These are phyloP conservation scores for Pythium angustatum DNA, from an alignment of 352 stramenopile species.

Conservation along the genomic window DNA sequence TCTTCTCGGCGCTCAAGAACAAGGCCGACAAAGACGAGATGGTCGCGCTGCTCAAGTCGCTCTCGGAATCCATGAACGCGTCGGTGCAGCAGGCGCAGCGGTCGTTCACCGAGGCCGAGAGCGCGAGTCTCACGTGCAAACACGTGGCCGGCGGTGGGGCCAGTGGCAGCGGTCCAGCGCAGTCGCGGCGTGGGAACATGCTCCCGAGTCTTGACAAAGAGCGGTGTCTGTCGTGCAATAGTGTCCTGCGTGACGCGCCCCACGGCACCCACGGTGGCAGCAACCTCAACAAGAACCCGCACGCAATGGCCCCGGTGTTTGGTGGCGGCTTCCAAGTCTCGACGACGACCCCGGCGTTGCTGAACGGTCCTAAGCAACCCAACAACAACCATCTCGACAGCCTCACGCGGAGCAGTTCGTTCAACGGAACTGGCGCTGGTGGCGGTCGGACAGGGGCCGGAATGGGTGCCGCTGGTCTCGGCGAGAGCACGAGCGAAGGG, in stretches of 20 bases:
- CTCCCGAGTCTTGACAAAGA: conserved; percentile 80
- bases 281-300: conserved; percentile 77
- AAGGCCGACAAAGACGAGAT: conserved; percentile 89
- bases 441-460: conserved; percentile 1
- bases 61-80: conserved; percentile 86
- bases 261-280: conserved; percentile 10
- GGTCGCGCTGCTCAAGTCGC: conserved; percentile 66
- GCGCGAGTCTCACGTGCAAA: conserved; percentile 75
- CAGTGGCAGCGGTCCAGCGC: neutral
- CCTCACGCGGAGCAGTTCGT: conserved; percentile 27
- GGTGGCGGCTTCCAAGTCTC: conserved; percentile 72
- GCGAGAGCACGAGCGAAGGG: conserved; percentile 71
- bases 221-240: conserved; percentile 79
- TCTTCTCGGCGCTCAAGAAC: conserved; percentile 79
- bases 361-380: conserved; percentile 29
- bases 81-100: conserved; percentile 72
- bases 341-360: conserved; percentile 23
- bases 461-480: conserved; percentile 2
- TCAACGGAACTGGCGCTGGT: conserved; percentile 9
- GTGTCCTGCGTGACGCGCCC: conserved; percentile 49
- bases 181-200: conserved; percentile 49
- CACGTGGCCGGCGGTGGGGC: conserved; percentile 35
- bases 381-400: conserved; percentile 49
- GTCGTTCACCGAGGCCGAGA: conserved; percentile 62
- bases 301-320: conserved; percentile 64